Conservation (phyloP, 441 rosid genomes). For the Syzygium malaccense region DNA sequence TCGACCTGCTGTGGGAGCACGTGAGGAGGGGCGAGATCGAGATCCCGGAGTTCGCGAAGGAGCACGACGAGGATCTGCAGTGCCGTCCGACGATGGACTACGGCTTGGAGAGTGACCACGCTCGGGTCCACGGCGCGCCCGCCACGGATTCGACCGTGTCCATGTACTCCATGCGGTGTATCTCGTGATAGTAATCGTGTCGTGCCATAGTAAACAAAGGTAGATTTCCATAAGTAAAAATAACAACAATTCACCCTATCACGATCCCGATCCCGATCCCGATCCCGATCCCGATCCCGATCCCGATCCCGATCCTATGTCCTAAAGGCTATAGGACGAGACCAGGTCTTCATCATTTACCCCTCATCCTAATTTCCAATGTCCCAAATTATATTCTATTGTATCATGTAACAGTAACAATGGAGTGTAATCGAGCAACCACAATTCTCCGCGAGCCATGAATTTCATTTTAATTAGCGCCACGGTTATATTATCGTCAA, state of each 20-base stretch:
- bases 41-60: conserved; percentile 69
- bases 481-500: not conserved
- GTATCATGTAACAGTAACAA: not conserved
- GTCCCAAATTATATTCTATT: too few species aligned
- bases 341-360: not conserved
- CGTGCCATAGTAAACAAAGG: not conserved
- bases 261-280: too few species aligned
- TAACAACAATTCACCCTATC: not conserved
- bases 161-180: conserved; percentile 58
- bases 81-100: conserved; percentile 72
- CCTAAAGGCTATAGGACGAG: not conserved
- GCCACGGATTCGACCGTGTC: conserved; percentile 40
- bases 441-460: not conserved
- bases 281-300: not conserved
- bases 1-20: conserved; percentile 77
- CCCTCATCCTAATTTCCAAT: not conserved
- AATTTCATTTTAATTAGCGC: not conserved
- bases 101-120: conserved; percentile 74
- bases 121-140: conserved; percentile 34
- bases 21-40: conserved; percentile 71
- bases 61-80: conserved; percentile 71
- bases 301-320: not conserved
- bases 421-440: not conserved
- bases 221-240: not conserved
- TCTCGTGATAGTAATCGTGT: conserved; percentile 24